Conservation (phyloP, 1,139 yeast genomes). For the Maudiozyma humilis region DNA sequence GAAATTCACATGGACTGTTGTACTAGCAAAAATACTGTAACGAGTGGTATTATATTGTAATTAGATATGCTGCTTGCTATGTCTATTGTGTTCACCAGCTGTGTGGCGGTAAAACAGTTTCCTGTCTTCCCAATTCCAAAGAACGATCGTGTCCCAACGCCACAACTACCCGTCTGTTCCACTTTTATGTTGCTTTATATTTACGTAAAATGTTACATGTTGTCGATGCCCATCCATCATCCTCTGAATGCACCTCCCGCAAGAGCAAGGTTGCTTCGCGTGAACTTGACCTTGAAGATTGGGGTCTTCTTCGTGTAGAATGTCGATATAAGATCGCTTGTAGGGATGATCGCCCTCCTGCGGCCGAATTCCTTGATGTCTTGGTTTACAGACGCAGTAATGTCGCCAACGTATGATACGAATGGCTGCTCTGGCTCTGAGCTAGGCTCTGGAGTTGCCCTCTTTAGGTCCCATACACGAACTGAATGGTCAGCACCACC, state of each 20-base stretch:
- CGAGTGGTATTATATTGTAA: no score
- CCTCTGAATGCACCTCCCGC: slow-evolving; percentile 80
- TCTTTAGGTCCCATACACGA: slow-evolving; percentile 91
- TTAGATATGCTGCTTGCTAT: no score
- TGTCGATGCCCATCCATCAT: neutral
- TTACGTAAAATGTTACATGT: neutral
- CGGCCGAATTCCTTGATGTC: slow-evolving; percentile 36
- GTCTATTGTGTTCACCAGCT: no score
- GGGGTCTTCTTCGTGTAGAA: slow-evolving; percentile 92
- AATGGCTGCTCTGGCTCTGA: slow-evolving; percentile 70
- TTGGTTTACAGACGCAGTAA: slow-evolving; percentile 31
- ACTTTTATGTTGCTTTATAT: no score
- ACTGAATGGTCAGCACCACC: slow-evolving; percentile 92
- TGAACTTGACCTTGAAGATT: slow-evolving; percentile 84
- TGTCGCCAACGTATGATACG: slow-evolving; percentile 34
- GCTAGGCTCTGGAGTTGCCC: slow-evolving; percentile 72
- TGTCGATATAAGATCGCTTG: slow-evolving; percentile 86
- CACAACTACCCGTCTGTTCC: no score
- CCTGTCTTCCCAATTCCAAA: no score
- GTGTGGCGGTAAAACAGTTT: no score
- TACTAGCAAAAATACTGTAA: no score
- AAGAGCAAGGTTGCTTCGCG: slow-evolving; percentile 79
- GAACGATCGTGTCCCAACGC: no score
- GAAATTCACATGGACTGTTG: no score
- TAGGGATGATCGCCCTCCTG: slow-evolving; percentile 65